Conservation (phyloP, 345 rosid species). For the Pistacia integerrima region DNA sequence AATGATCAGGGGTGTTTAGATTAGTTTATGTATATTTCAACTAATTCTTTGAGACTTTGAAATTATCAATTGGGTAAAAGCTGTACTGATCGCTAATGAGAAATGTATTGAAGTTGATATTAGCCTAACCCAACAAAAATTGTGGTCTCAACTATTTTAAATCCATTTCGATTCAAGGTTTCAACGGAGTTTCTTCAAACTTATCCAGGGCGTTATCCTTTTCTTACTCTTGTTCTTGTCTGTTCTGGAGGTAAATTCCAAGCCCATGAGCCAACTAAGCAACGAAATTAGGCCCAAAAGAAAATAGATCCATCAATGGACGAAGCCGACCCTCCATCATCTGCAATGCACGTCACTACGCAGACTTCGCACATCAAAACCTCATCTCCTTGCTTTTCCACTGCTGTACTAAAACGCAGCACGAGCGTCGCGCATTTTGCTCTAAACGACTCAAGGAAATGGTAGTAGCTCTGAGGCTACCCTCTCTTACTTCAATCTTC, state of each 20-base stretch:
- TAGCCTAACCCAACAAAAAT: no score
- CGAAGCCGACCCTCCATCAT: not conserved
- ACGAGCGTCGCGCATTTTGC: not conserved
- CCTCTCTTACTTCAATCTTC: conserved; percentile 54
- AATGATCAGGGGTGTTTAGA: no score
- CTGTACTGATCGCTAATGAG: no score
- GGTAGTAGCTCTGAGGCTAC: conserved; percentile 68
- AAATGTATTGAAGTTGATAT: no score
- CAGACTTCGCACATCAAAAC: not conserved
- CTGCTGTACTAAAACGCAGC: not conserved
- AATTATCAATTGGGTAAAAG: no score
- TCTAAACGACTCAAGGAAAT: conserved; percentile 30
- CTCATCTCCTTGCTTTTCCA: conserved; percentile 18
- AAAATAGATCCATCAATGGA: not conserved
- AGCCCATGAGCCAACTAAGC: not conserved
- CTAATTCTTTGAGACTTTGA: no score
- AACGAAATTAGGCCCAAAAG: not conserved
- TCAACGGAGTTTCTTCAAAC: no score
- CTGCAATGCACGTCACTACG: not conserved
- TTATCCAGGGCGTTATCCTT: no score
- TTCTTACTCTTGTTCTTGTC: not conserved
- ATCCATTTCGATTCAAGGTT: no score
- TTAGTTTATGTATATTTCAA: no score
- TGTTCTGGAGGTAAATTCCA: not conserved
- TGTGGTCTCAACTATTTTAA: no score